A percentile compares a stretch with the other conserved stretches of the same genome.
These are phyloP conservation scores for Microthlaspi erraticum DNA, from an alignment of 345 rosid genomes.

Conservation along the genomic window DNA sequence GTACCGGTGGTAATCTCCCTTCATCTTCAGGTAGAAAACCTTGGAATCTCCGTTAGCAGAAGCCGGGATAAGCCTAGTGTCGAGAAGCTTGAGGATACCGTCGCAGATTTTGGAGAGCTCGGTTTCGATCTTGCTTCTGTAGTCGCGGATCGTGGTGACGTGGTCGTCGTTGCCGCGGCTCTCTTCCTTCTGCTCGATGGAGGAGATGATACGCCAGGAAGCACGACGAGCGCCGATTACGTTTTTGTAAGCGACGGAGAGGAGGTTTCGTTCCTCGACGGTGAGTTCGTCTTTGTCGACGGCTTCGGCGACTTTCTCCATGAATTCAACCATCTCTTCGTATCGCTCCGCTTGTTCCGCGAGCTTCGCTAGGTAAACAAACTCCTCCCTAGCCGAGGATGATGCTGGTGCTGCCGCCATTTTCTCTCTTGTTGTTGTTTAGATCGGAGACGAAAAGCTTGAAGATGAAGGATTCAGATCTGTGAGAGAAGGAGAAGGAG, in stretches of 20 bases:
- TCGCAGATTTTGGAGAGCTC: conserved; percentile 84
- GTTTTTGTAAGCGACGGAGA: conserved; percentile 94
- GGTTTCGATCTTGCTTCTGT: conserved; percentile 79
- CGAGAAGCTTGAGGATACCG: conserved; percentile 87
- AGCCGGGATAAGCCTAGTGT: conserved; percentile 70
- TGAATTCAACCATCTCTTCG: conserved; percentile 96
- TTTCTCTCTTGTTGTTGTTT: conserved; percentile 21
- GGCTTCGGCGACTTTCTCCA: conserved; percentile 79
- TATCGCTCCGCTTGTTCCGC: conserved; percentile 97
- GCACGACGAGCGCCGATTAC: conserved; percentile 94
- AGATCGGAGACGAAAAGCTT: conserved; percentile 32
- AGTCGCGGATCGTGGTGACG: conserved; percentile 79
- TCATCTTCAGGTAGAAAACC: conserved; percentile 94
- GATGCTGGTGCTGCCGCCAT: conserved; percentile 50
- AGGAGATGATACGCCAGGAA: conserved; percentile 89
- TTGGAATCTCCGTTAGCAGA: conserved; percentile 79
- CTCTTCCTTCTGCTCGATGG: conserved; percentile 93
- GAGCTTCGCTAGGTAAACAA: conserved; percentile 87
- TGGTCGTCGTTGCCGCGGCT: conserved; percentile 95
- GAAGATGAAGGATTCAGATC: conserved; percentile 38
- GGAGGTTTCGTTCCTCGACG: conserved; percentile 89
- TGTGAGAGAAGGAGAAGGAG: not conserved
- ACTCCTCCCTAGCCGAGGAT: conserved; percentile 70
- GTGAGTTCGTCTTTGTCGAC: conserved; percentile 70
- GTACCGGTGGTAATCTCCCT: conserved; percentile 91